phyloP scores from a whole-genome alignment of 176 grass and related monocot genomes.

The Otatea glauca region DNA sequence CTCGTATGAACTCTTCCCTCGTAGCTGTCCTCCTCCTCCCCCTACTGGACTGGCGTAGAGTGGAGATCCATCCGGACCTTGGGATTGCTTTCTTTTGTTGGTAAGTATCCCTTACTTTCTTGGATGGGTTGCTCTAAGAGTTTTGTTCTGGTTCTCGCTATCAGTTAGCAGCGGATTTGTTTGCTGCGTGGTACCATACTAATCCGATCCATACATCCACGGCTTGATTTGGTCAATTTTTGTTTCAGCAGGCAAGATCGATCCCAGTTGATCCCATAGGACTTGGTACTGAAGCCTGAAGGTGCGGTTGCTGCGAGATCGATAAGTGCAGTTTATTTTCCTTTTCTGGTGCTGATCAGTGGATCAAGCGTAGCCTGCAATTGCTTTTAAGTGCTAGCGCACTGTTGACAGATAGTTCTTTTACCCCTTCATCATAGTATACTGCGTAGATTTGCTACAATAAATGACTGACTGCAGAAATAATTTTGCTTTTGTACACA shows the following conservation, averaged over 20 bases:
- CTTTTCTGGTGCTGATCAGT: constrained; percentile 2
- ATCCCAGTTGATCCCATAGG: constrained; percentile 18
- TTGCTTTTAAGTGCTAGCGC: neutral
- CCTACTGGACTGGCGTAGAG: constrained; percentile 16
- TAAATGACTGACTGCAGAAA: constrained; percentile 20
- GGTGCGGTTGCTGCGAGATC: neutral
- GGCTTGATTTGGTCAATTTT: constrained; percentile 13
- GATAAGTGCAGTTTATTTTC: neutral
- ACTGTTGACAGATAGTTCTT: neutral
- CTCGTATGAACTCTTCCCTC: neutral
- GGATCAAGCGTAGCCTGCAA: constrained; percentile 14
- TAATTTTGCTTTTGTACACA: constrained; percentile 10
- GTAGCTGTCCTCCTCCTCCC: neutral
- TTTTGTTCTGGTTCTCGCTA: neutral
- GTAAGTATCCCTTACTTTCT: constrained; percentile 34
- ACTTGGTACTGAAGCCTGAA: neutral
- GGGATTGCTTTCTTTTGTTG: constrained; percentile 32
- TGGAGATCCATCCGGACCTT: constrained; percentile 40
- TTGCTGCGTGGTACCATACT: constrained; percentile 19
- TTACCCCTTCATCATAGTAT: neutral
- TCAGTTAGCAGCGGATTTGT: constrained; percentile 30
- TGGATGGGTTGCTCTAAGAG: neutral
- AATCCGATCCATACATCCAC: constrained; percentile 10
- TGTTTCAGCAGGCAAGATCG: constrained; percentile 29
- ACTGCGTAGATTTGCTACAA: constrained; percentile 1